These are phyloP conservation scores for Elongisporangium prolatum DNA, from an alignment of 352 stramenopile species.

Conservation along the genomic window DNA sequence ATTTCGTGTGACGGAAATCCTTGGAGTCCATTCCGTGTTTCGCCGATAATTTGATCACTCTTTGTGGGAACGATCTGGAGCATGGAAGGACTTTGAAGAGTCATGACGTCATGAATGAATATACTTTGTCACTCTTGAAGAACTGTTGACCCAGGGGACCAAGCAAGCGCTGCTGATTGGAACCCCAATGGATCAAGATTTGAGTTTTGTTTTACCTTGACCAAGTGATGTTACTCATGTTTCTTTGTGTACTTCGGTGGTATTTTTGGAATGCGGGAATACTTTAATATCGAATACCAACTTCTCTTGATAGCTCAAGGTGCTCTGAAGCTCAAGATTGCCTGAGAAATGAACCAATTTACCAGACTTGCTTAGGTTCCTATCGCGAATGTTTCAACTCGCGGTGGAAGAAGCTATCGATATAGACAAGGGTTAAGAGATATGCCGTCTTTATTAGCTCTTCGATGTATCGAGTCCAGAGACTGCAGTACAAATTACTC, in stretches of 20 bases:
- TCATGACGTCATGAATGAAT: neutral
- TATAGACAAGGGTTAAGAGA: too few relatives aligned
- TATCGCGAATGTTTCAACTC: too few relatives aligned
- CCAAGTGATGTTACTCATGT: neutral
- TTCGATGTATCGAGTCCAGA: too few relatives aligned
- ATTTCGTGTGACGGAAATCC: neutral
- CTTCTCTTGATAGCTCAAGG: neutral
- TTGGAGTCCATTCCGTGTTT: neutral
- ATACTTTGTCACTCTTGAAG: neutral
- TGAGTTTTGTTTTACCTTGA: neutral
- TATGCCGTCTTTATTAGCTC: too few relatives aligned
- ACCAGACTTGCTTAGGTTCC: too few relatives aligned
- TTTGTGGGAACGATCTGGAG: neutral
- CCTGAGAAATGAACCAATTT: too few relatives aligned
- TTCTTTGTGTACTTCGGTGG: neutral
- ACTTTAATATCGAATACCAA: neutral
- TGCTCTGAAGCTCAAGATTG: too few relatives aligned
- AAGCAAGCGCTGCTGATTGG: neutral
- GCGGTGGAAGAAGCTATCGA: too few relatives aligned
- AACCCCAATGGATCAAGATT: neutral
- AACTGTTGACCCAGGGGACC: neutral
- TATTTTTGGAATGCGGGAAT: neutral
- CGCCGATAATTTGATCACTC: neutral
- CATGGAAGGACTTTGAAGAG: neutral
- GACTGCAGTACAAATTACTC: too few relatives aligned